phyloP scores from a whole-genome alignment of 768 basidiomycete species.

The Imleria badia region DNA sequence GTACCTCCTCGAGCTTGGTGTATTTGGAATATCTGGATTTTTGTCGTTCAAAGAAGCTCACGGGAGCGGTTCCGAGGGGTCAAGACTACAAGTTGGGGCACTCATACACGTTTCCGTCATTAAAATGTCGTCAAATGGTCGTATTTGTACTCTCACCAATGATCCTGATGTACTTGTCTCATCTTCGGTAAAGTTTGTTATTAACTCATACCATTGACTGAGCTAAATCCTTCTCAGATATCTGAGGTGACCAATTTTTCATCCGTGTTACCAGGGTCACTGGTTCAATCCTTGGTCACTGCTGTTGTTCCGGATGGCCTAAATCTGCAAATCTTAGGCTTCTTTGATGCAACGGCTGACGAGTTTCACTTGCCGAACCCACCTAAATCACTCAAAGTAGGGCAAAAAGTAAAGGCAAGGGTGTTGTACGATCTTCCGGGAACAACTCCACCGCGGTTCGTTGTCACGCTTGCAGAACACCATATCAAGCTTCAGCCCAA shows the following conservation, averaged over 20 bases:
- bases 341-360: slow-evolving; percentile 90
- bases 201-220: not conserved
- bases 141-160: slow-evolving; percentile 70
- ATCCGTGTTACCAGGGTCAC: slow-evolving; percentile 82
- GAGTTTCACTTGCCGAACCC: slow-evolving; percentile 63
- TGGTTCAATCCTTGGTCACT: slow-evolving; percentile 83
- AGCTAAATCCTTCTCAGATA: slow-evolving; percentile 41
- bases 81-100: slow-evolving; percentile 58
- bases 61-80: slow-evolving; percentile 32
- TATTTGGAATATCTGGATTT: slow-evolving; percentile 80
- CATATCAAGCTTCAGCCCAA: slow-evolving; percentile 55
- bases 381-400: slow-evolving; percentile 53
- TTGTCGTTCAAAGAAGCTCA: slow-evolving; percentile 73
- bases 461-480: slow-evolving; percentile 74
- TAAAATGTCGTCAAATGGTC: slow-evolving; percentile 71
- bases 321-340: slow-evolving; percentile 86
- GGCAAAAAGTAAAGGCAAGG: slow-evolving; percentile 79
- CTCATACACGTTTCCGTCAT: slow-evolving; percentile 66
- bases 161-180: slow-evolving; percentile 49
- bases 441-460: slow-evolving; percentile 76
- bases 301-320: slow-evolving; percentile 71
- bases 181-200: slow-evolving; percentile 49
- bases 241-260: slow-evolving; percentile 76
- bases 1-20: slow-evolving; percentile 83
- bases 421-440: slow-evolving; percentile 77